Percentiles rank a stretch among this genome's conserved stretches.
Evolutionary conservation across 1,284 basidiomycete genomes (phyloP).

Genomic region (Moesziomyces globuligerus): DNA sequence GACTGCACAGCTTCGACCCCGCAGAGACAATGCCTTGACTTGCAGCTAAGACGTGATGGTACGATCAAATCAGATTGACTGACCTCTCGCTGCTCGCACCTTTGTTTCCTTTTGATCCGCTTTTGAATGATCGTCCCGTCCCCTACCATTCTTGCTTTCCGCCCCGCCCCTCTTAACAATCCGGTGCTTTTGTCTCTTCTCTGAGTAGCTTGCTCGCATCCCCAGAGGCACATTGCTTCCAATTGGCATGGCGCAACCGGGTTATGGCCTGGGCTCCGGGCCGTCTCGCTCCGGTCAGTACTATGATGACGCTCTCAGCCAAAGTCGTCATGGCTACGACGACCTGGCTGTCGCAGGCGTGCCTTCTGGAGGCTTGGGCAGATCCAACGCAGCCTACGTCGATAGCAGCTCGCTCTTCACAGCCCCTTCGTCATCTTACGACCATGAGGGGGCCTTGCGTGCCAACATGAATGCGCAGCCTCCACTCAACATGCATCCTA

Average conservation of each 20-base stretch:
- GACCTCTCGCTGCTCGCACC: not conserved
- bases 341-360: not conserved
- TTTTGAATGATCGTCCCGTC: not conserved
- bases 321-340: constrained; percentile 10
- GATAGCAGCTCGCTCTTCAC: constrained; percentile 16
- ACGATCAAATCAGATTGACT: no score
- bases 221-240: constrained; percentile 3
- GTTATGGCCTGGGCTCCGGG: constrained; percentile 13
- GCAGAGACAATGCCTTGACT: no score
- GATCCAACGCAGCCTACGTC: constrained; percentile 7
- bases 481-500: constrained; percentile 8
- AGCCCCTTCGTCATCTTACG: constrained; percentile 21
- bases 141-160: not conserved
- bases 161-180: not conserved
- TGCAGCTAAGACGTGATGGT: no score
- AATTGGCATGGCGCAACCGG: constrained; percentile 24
- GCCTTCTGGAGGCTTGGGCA: constrained; percentile 10
- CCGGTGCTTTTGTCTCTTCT: not conserved
- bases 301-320: constrained; percentile 15
- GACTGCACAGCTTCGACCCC: not conserved
- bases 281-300: constrained; percentile 19
- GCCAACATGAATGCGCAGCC: constrained; percentile 7
- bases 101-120: not conserved
- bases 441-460: constrained; percentile 5
- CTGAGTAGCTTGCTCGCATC: not conserved